Evolutionary conservation across 108 stramenopile genomes (phyloP), one percentile per base, ranked within the genome.

Genomic region (Skeletonema marinoi): DNA sequence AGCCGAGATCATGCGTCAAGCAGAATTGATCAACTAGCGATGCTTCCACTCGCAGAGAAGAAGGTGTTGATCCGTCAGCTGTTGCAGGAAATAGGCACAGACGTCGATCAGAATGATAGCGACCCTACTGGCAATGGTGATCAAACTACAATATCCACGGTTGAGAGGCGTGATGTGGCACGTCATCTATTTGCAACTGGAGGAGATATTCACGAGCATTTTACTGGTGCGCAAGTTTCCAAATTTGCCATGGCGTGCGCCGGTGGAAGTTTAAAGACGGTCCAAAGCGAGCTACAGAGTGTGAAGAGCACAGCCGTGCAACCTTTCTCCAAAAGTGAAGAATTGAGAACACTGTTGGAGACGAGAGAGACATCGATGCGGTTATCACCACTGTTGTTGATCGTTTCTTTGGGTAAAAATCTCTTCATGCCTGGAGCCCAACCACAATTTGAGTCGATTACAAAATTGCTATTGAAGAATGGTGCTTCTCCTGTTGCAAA

Each of bases 91-190:
- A 46, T 60, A 14, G 86, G 82, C 16, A 86, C 86, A 33, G 58
- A 86, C 33, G 64, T 76, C 3, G 48, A 80, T 30, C 30, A 63
- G 10, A 77, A 83, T 32, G 82, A 80, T 38, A 31, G 41, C 13
- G 78, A 86, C 58, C 82, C 82, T 16, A 75, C 60, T n/a, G 86
- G 82, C 39, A 64, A 84, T 50, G 54, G 82, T 8, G 86, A 86
- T 61, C 84, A 85, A 41, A 31, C 69, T 12, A 8, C 68, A 9
- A 66, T 80, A 16, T 39, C 14, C 3, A 11, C 35, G 14, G n/a
- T 38, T 30, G 41, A 39, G 25, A 10, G 64, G 10, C 31, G 77
- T 16, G 65, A 85, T 25, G 32, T 35, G 58, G 46, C 54, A 25
- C 66, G 78, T 16, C 50, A 80, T 10, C 33, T 85, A 3, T 85